Evolutionary conservation across 78 protist genomes (phyloP), one percentile per base, ranked within the genome.

Genomic region (Polysphondylium violaceum): DNA sequence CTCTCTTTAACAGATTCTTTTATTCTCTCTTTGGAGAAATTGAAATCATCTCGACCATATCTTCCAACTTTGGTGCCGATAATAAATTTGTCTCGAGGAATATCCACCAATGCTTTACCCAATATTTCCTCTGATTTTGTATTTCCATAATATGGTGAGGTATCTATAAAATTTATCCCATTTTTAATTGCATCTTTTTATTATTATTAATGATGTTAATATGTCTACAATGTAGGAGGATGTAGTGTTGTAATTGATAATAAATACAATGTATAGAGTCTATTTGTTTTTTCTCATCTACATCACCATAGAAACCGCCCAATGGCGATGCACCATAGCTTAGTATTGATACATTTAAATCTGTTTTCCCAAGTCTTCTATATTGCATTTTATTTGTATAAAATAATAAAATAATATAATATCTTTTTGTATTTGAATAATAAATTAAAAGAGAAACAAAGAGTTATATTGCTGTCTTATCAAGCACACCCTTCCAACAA

Each of bases 261-360:
- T 5, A 33, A 61, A 29, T 75, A 75, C 85, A 59, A 40, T 75
- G 85, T 14, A 75, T 29, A 27, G 85, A 75, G 17, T 75, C 69
- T 19, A 75, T 75, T 36, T 25, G 53, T 36, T 38, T 59, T 25
- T 33, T 59, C 25, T 59, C 69, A 75, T 75, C 85, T n/a, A 6
- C 59, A 59, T 75, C 69, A 36, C 85, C 85, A 59, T 75, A 75
- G 7, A 56, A 21, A 25, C 85, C 85, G 7, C 85, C 85, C 2
- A 75, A 36, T 40, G 85, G 85, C 40, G 85, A 75, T 43, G 59
- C 85, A 25, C 85, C 85, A 75, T 75, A 75, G 23, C 85, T 75
- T 25, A 75, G 23, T 21, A 59, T 9, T 38, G 85, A 75, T 36
- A 75, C 85, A 43, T 75, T 5, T 41, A 75, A 25, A 27, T 56